Conservation (phyloP, 495 filamentous ascomycete genomes). For the Platismatia glauca region DNA sequence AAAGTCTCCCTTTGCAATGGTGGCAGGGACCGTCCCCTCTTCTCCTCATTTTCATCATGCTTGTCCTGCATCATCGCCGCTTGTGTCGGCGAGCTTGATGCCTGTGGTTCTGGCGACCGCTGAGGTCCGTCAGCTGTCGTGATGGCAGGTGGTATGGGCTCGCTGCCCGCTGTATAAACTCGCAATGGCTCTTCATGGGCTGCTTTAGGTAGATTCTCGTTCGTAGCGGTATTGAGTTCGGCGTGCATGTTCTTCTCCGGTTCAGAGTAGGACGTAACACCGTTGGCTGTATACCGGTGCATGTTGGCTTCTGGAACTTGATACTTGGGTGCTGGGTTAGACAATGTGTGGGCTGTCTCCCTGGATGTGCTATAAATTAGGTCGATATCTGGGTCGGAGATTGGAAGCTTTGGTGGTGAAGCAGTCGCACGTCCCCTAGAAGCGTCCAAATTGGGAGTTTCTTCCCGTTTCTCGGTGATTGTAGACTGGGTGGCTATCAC, state of each 20-base stretch:
- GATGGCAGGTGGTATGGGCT: neutral
- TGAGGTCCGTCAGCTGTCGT: neutral
- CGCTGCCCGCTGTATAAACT: slow-evolving; percentile 17
- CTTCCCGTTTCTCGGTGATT: neutral
- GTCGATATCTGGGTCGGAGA: neutral
- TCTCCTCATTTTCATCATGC: neutral
- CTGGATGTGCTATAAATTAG: slow-evolving; percentile 1
- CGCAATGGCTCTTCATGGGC: neutral
- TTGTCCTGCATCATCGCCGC: neutral
- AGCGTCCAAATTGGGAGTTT: neutral
- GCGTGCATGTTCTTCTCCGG: slow-evolving; percentile 6
- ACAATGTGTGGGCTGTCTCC: neutral
- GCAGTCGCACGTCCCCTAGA: neutral
- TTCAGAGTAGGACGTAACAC: neutral
- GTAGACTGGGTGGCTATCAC: neutral
- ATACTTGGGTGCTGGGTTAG: slow-evolving; percentile 4
- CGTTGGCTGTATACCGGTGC: slow-evolving; percentile 1
- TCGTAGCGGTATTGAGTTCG: slow-evolving; percentile 3
- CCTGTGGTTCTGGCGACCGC: neutral
- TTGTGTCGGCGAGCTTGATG: neutral
- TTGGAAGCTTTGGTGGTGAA: slow-evolving; percentile 4
- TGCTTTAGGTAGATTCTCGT: neutral
- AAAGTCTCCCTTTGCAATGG: neutral
- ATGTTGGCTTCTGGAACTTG: slow-evolving; percentile 7
- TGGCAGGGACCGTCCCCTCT: neutral